Percentiles rank a stretch among this genome's conserved stretches.
phyloP scores from a whole-genome alignment of 345 rosid genomes.

The Garcia nutans region DNA sequence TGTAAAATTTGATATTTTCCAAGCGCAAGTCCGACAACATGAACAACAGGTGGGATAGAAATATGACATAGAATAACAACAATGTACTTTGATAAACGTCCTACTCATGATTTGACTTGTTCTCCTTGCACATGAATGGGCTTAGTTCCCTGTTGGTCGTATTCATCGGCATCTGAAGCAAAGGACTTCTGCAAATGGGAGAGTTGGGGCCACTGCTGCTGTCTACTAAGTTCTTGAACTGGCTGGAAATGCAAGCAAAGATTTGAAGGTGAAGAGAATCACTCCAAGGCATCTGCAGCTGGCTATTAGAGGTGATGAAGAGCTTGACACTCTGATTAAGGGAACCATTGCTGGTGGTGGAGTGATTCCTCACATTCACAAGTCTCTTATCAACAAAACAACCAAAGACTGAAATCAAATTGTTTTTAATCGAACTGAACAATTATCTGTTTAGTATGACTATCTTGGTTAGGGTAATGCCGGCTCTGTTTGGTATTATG shows the following conservation, averaged over 20 bases:
- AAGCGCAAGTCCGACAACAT: no score
- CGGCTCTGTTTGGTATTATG: conserved; percentile 12
- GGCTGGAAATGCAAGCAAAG: conserved; percentile 39
- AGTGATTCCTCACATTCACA: conserved; percentile 93
- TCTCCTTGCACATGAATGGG: neutral
- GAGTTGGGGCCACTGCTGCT: conserved; percentile 41
- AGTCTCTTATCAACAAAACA: conserved; percentile 82
- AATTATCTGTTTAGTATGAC: conserved; percentile 8
- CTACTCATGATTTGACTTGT: no score
- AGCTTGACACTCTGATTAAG: conserved; percentile 49
- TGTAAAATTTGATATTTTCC: no score
- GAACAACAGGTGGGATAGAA: no score
- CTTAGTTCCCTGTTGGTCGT: conserved; percentile 36
- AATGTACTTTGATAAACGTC: no score
- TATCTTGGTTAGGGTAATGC: conserved; percentile 14
- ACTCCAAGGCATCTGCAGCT: conserved; percentile 61
- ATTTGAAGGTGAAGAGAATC: conserved; percentile 38
- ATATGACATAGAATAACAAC: no score
- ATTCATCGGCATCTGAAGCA: conserved; percentile 37
- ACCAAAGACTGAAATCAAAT: conserved; percentile 42
- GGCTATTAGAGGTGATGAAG: conserved; percentile 61
- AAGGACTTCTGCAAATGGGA: conserved; percentile 26
- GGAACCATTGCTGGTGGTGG: conserved; percentile 64
- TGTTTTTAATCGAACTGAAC: neutral
- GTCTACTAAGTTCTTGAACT: conserved; percentile 37